Base-by-base conservation (phyloP, 768 basidiomycete species). In the Podaxis pistillaris region DNA sequence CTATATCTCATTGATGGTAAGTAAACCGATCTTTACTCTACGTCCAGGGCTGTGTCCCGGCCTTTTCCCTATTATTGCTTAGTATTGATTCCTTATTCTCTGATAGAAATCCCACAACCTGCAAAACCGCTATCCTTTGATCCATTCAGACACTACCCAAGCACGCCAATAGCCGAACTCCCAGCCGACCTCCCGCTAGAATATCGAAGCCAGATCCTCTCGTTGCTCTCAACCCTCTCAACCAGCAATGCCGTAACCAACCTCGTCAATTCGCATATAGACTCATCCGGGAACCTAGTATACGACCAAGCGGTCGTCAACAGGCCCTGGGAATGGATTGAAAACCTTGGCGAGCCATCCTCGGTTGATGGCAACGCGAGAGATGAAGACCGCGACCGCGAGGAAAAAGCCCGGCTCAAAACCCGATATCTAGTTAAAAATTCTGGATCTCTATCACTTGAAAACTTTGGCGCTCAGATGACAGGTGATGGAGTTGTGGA, bases 321-420 rank as follows among this genome's bases (percentile, higher is more conserved):
- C 72, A 83, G 86, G 36, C 90, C 92, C 3, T 94, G 91, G 91
- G 91, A 94, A 71, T 93, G 91, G 91, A 84, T 87, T 6, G 91
- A 94, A 72, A 85, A 88, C 69, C 68, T 93, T 2, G 90, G 90
- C 8, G 87, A 89, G 56, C 76, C 80, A 2, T 63, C 78, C 7
- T 68, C 75, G 11, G 65, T 77, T 3, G 81, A 83, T 28, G 70
- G 78, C 9, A 81, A 78, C 33, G 81, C 82, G 9, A 76, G 77
- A 36, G 74, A 80, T 26, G 72, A 73, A 28, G 77, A 78, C 56
- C 69, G 67, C 19, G 78, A 80, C 22, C 79, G 80, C 40, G 78
- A 78, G 28, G 77, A 77, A 30, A 76, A 74, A 49, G 77, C 76
- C 49, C 73, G 74, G 8, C 65, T 75, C 11, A 70, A 73, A 52